Base-by-base conservation (phyloP, 1,284 basidiomycete species). In the Coniophora puteana region DNA sequence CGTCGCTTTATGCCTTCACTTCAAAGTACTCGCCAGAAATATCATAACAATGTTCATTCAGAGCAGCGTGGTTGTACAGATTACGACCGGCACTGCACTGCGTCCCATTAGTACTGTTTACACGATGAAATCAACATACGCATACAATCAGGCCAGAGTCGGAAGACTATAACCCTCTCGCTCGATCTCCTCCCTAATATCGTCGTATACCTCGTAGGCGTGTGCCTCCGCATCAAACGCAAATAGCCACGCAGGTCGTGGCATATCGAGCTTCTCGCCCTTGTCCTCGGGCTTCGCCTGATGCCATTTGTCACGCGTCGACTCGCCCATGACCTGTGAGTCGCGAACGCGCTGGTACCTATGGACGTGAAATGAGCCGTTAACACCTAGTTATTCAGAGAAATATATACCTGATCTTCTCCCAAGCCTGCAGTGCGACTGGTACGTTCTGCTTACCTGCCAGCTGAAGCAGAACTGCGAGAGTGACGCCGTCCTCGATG, bases 291-390 rank as follows among this genome's bases (percentile, higher is more conserved):
- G 41, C 37, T 55, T 43, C 41, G 48, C 47, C 11, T 43, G 33
- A 38, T 62, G 60, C 58, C 57, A 57, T 38, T 51, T 52, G 24
- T 55, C 48, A 16, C 57, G 57, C 12, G 50, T 55, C 16, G 48
- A 50, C 49, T 59, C 56, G 22, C 63, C 63, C 32, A 50, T 43
- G 17, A 46, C 22, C 39, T 65, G 54, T 8, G 50, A 49, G 26
- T 44, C 36, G 16, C 44, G 28, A 4, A 52, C 59, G 31, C 63
- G 55, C 45, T 53, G 46, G 48, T 64, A 58, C 16, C 50, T 53
- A 43, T 48, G 16, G 28, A 33, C 21, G 33, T 18, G 24, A n/a
- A 39, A 23, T 22, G 14, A 21, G 20, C 30, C 24, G 33, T 16
- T 23, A 28, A 27, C 11, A 14, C n/a, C 2, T 3, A 3, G 20